Percentiles rank a stretch among this genome's conserved stretches.
These are phyloP conservation scores for Brasenia schreberi DNA, from an alignment of 164 flowering plant species.

Conservation along the genomic window DNA sequence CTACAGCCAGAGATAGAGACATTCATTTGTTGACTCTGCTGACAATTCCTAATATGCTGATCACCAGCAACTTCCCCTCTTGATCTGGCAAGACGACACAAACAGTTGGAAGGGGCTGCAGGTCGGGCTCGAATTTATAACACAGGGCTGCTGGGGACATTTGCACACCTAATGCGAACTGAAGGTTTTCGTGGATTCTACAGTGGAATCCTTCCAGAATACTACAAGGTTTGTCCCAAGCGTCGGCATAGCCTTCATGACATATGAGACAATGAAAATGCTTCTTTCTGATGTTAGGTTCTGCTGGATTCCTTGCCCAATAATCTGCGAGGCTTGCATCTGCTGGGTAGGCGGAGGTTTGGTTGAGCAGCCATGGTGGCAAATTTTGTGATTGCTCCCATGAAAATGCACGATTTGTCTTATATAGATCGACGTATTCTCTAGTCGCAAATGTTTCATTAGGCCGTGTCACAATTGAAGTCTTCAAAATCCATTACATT, in stretches of 20 bases:
- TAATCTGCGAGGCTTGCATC: neutral
- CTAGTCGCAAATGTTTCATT: neutral
- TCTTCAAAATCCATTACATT: no score
- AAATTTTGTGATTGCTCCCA: slow-evolving; percentile 39
- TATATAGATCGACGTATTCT: neutral
- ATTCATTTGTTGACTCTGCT: neutral
- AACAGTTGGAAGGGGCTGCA: slow-evolving; percentile 84
- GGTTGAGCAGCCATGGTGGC: slow-evolving; percentile 20
- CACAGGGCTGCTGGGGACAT: slow-evolving; percentile 52
- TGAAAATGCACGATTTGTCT: neutral
- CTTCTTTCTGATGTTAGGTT: slow-evolving; percentile 23
- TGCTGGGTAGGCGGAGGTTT: neutral
- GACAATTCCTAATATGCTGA: neutral
- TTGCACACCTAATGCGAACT: slow-evolving; percentile 36
- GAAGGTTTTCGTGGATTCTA: slow-evolving; percentile 71
- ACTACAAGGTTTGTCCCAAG: slow-evolving; percentile 83
- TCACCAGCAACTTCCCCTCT: slow-evolving; percentile 65
- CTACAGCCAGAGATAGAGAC: no score
- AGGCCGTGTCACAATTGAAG: neutral
- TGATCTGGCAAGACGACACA: slow-evolving; percentile 77
- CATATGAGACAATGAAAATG: slow-evolving; percentile 59
- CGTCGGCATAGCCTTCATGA: slow-evolving; percentile 78
- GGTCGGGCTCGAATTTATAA: slow-evolving; percentile 63
- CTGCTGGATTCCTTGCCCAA: neutral
- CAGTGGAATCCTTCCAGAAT: slow-evolving; percentile 77